Conservation (phyloP, 768 basidiomycete genomes). For the Mycena olivaceomarginata region DNA sequence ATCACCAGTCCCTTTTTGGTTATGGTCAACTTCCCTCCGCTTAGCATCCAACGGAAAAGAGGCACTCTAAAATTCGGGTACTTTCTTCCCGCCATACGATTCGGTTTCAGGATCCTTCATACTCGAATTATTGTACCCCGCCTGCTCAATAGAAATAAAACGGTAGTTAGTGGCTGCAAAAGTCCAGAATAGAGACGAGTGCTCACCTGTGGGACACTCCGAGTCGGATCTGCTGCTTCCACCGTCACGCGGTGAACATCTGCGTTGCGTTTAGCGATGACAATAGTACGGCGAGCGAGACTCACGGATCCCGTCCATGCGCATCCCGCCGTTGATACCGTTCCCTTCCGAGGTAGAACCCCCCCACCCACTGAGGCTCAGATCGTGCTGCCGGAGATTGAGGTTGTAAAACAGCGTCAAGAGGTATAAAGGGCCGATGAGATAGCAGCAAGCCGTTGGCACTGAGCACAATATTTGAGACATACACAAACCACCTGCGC, state of each 20-base stretch:
- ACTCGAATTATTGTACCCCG: conserved; percentile 7
- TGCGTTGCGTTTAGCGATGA: too few relatives aligned
- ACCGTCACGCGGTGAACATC: neutral
- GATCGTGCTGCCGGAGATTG: conserved; percentile 1
- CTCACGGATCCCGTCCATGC: conserved; percentile 4
- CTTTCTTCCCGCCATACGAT: neutral
- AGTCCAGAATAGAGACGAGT: neutral
- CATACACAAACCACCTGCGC: neutral
- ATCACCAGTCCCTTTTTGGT: too few relatives aligned
- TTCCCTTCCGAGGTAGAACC: neutral
- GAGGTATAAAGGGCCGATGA: neutral
- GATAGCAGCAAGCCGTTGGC: conserved; percentile 1
- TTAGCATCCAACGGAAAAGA: too few relatives aligned
- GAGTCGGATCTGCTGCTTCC: neutral
- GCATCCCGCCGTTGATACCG: neutral
- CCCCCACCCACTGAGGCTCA: neutral
- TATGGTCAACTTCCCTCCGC: too few relatives aligned
- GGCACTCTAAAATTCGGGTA: too few relatives aligned
- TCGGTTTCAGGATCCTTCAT: neutral
- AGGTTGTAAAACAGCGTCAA: conserved; percentile 7
- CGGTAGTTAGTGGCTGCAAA: neutral
- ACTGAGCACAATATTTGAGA: neutral
- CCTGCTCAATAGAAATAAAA: neutral
- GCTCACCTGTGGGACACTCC: neutral
- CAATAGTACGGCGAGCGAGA: neutral